phyloP scores from a whole-genome alignment of 179 eudicot genomes.

The Camellia oleifera region DNA sequence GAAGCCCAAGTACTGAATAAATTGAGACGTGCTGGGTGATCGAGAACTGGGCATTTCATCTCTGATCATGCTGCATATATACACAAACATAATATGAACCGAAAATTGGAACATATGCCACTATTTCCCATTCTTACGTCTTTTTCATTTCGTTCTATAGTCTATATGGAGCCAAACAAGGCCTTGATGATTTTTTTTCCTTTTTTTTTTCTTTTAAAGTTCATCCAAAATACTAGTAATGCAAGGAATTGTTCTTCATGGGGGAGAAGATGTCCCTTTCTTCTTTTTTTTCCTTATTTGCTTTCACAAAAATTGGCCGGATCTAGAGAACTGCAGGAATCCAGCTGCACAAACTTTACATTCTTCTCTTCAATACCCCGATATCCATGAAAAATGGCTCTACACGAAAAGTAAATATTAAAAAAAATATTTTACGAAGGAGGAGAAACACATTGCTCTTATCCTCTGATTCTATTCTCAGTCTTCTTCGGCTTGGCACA shows the following conservation, averaged over 20 bases:
- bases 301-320: neutral
- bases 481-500: constrained; percentile 48
- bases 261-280: constrained; percentile 10
- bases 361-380: neutral
- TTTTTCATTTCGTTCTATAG: neutral
- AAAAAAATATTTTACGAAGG: neutral
- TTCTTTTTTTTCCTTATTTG: neutral
- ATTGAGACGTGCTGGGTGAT: no score
- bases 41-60: no score
- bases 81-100: no score
- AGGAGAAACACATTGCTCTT: neutral
- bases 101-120: neutral
- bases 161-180: neutral
- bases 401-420: constrained; percentile 9
- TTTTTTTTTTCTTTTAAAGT: neutral
- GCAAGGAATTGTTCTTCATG: neutral
- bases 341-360: constrained; percentile 21
- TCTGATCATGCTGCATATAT: no score
- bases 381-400: constrained; percentile 23
- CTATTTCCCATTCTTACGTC: neutral
- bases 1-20: no score
- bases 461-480: constrained; percentile 28
- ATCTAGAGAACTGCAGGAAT: constrained; percentile 10
- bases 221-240: neutral
- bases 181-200: neutral